Evolutionary conservation across 1,284 basidiomycete species (phyloP).

Genomic region (Tilletia setariae): DNA sequence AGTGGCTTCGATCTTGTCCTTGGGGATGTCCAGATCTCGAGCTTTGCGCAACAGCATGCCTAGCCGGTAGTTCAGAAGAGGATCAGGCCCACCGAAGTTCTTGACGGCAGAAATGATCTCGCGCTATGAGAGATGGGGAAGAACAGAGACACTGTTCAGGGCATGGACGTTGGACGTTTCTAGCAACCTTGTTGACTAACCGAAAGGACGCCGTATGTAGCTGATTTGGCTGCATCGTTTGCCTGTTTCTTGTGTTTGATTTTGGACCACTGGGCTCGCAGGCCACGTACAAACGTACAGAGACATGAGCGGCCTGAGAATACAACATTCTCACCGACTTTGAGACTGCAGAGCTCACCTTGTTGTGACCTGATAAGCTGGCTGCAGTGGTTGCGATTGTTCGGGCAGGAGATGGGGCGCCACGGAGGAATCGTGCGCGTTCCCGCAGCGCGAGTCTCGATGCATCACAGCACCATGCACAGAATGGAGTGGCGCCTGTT

Average conservation of each 20-base stretch:
- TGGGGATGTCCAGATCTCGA: constrained; percentile 22
- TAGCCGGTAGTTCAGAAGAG: constrained; percentile 21
- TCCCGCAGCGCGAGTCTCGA: no score
- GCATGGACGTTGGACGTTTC: no score
- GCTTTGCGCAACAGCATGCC: constrained; percentile 21
- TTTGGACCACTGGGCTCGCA: constrained; percentile 24
- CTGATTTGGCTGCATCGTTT: constrained; percentile 21
- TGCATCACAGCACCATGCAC: no score
- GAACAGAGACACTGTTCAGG: no score
- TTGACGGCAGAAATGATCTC: constrained; percentile 12
- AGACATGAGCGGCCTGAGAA: no score
- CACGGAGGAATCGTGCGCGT: background rate
- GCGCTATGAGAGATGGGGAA: background rate
- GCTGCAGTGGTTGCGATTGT: constrained; percentile 6
- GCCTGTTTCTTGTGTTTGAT: constrained; percentile 30
- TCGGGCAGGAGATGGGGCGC: background rate
- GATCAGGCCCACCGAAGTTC: constrained; percentile 16
- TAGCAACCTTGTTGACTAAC: background rate
- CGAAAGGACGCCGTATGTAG: constrained; percentile 22
- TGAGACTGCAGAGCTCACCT: background rate
- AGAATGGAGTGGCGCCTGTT: no score
- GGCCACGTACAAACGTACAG: background rate
- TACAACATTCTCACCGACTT: constrained; percentile 6
- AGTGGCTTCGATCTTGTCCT: constrained; percentile 26
- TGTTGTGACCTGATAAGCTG: background rate